Conservation (phyloP, 2,329 filamentous ascomycete species). For the Shiraia sp. region DNA sequence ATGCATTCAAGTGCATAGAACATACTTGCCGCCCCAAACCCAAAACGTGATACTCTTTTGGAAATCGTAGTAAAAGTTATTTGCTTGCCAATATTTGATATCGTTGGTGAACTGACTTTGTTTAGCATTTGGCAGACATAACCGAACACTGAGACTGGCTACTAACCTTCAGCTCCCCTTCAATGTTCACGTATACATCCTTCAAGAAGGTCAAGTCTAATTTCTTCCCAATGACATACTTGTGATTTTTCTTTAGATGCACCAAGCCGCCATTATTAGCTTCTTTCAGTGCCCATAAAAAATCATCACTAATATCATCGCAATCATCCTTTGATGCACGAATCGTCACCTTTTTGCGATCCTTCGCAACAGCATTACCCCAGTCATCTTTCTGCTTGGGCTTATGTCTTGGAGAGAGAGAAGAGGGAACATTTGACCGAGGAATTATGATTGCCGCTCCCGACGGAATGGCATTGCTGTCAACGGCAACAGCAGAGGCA, state of each 20-base stretch:
- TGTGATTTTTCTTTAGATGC: slow-evolving; percentile 57
- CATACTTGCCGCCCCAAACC: slow-evolving; percentile 62
- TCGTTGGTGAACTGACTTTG: slow-evolving; percentile 49
- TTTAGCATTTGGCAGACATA: slow-evolving; percentile 9
- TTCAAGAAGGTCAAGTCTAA: slow-evolving; percentile 62
- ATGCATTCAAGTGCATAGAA: background rate
- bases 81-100: slow-evolving; percentile 54
- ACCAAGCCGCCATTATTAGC: slow-evolving; percentile 64
- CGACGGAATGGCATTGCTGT: slow-evolving; percentile 14
- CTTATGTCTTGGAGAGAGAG: slow-evolving; percentile 9
- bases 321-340: slow-evolving; percentile 57
- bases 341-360: slow-evolving; percentile 56
- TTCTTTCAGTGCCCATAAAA: slow-evolving; percentile 57
- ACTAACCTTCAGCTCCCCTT: slow-evolving; percentile 55
- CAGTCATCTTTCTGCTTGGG: slow-evolving; percentile 31
- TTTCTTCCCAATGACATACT: slow-evolving; percentile 62
- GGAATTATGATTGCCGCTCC: slow-evolving; percentile 20
- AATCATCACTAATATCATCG: slow-evolving; percentile 61
- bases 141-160: background rate
- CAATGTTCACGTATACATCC: slow-evolving; percentile 61
- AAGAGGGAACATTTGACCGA: slow-evolving; percentile 4
- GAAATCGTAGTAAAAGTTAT: slow-evolving; percentile 56
- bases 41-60: slow-evolving; percentile 64
- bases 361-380: slow-evolving; percentile 33
- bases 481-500: slow-evolving; percentile 14